Base-by-base conservation (phyloP, 148 eudicot species). In the Pharnaceum exiguum region DNA sequence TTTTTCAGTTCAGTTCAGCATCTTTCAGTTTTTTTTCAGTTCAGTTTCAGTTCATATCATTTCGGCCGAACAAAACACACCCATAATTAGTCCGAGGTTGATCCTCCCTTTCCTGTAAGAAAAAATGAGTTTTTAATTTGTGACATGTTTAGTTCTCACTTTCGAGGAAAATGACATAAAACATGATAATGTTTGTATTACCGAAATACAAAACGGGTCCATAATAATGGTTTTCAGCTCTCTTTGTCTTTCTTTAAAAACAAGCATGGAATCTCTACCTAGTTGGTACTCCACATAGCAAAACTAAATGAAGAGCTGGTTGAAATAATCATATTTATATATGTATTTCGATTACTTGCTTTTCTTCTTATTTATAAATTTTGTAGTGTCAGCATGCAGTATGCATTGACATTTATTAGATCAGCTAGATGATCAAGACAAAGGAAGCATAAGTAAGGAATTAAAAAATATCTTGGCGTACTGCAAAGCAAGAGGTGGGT, bases 201-300 rank as follows among this genome's bases (percentile, higher is more conserved):
- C n/a, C n/a, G n/a, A n/a, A n/a, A n/a, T n/a, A n/a, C n/a, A n/a
- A n/a, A n/a, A n/a, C n/a, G n/a, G n/a, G n/a, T n/a, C n/a, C n/a
- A n/a, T n/a, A n/a, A n/a, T n/a, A n/a, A n/a, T 38, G 11, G 5
- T 0, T 24, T 11, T 69, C 46, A 31, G 30, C 25, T 35, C 44
- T 46, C 32, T 28, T 40, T 25, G 49, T 46, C 65, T 33, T 6
- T 25, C 7, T 43, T 48, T 13, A n/a, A 0, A 3, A 56, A 12
- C 58, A 55, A 75, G 60, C 55, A 56, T 72, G 73, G 79, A 68
- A 76, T 76, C 79, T 74, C 76, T 58, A 76, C 68, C 60, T 33
- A 44, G n/a, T n/a, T n/a, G n/a, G 10, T 32, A 17, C n/a, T n/a
- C n/a, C n/a, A n/a, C n/a, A n/a, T n/a, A 19, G 42, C 32, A 51